Base-by-base conservation (phyloP, 805 yeast species). In the Tetrapisispora taiwanensis region DNA sequence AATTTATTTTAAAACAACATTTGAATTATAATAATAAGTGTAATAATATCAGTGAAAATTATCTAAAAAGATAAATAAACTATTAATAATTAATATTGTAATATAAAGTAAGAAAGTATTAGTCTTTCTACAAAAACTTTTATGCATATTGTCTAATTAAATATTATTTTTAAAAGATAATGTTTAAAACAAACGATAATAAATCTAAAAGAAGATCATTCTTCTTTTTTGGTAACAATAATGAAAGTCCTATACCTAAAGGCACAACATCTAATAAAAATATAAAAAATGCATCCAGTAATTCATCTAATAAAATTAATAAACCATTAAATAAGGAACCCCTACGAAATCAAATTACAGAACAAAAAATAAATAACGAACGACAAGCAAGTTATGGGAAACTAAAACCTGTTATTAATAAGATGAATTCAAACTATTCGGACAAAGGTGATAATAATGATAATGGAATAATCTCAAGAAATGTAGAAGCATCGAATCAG, bases 191-290 rank as follows among this genome's bases (percentile, higher is more conserved):
- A 14, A 32, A 26, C 22, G 35, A 47, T 20, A 47, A 39, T 44
- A 52, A 47, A 39, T 34, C 36, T 20, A 52, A 53, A 45, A 44
- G 52, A 26, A 48, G 41, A 33, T 53, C 60, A 2, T 53, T 53
- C 37, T 55, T 52, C 34, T 47, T 48, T 17, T 52, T 55, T 40
- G 56, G 59, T 7, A 41, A 42, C 17, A 44, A 28, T 30, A 36
- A 32, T 42, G 35, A 41, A 7, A 42, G 18, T 22, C 5, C 13
- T 24, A 10, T 15, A 37, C 7, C 12, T 3, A 26, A 6, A 27
- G 52, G 47, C 19, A 53, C 58, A n/a, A 32, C 46, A 28, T 51
- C 44, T 4, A 15, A 37, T 18, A 24, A 36, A 31, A 26, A 30
- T 15, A 5, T 15, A n/a, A 8, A 22, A 22, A 22, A 36, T 14